Evolutionary conservation across 2,329 filamentous ascomycete species (phyloP), one percentile per base, ranked within the genome.

Genomic region (Rutstroemia sp.): DNA sequence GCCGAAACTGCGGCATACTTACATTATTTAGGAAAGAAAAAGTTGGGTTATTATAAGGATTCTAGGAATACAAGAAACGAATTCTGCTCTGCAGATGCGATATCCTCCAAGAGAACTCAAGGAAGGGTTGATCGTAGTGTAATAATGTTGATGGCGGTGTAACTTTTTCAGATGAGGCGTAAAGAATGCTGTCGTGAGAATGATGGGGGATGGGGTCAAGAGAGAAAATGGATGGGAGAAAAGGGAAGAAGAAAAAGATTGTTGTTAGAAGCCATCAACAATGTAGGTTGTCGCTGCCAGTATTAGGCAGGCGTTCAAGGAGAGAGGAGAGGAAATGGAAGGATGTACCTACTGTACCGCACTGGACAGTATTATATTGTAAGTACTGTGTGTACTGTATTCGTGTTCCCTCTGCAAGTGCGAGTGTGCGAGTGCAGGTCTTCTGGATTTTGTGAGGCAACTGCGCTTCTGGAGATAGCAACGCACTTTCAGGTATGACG

Each of bases 21-120:
- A 54, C 52, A 21, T 44, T 49, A 39, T 44, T 39, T 48, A 17
- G 23, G 14, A 39, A 38, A n/a, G 19, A 51, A 40, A 44, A 46
- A 34, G 25, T 25, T 34, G 46, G 54, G 25, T 30, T 21, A 54
- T 23, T 50, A 56, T 38, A 42, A 48, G 42, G 36, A 27, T 34
- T 34, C 12, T 34, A 34, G 30, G 30, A 34, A 58, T 36, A 45
- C n/a, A 16, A 25, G 16, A 48, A 47, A 25, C 16, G 27, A 38
- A 54, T n/a, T 53, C 58, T 58, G 56, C 51, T 55, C 55, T 49
- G 61, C 61, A 57, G 57, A 59, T 51, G 54, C 16, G 42, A 40
- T 44, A 44, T 44, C 48, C 42, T 51, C 21, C 53, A 46, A 57
- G 34, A 19, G 46, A 48, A 16, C 16, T 51, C 12, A 50, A 49